Conservation (phyloP, 345 rosid species). For the Gossypioides kirkii region DNA sequence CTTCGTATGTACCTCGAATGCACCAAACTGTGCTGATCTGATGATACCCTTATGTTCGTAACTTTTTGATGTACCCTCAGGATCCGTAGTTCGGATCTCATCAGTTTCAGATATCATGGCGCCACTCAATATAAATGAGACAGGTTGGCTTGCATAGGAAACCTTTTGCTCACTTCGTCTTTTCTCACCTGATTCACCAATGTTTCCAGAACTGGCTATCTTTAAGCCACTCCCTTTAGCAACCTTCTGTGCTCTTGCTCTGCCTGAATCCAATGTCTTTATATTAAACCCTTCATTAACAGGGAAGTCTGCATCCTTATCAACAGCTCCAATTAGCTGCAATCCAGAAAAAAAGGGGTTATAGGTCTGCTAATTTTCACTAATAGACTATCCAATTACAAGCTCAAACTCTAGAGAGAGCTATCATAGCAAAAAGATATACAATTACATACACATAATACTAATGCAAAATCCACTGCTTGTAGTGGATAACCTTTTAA, state of each 20-base stretch:
- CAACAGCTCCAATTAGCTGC: constrained; percentile 69
- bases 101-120: constrained; percentile 44
- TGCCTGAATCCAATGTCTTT: constrained; percentile 33
- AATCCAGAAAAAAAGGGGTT: constrained; percentile 7
- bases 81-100: constrained; percentile 26
- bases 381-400: constrained; percentile 7
- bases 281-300: constrained; percentile 37
- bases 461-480: not conserved
- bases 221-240: constrained; percentile 27
- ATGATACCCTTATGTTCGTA: constrained; percentile 26
- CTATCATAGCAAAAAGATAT: not conserved
- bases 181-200: constrained; percentile 31
- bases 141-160: constrained; percentile 60
- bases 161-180: constrained; percentile 32
- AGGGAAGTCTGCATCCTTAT: constrained; percentile 55
- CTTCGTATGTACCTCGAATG: constrained; percentile 83
- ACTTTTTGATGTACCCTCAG: constrained; percentile 28
- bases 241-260: constrained; percentile 29
- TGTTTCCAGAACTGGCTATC: constrained; percentile 20
- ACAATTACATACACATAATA: not conserved
- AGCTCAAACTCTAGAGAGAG: constrained; percentile 1
- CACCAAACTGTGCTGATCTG: constrained; percentile 43
- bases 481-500: constrained; percentile 4
- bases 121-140: constrained; percentile 78
- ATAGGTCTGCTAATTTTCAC: not conserved